These are phyloP conservation scores for Aaosphaeria arxii DNA, from an alignment of 2,329 filamentous ascomycete genomes.

Conservation along the genomic window DNA sequence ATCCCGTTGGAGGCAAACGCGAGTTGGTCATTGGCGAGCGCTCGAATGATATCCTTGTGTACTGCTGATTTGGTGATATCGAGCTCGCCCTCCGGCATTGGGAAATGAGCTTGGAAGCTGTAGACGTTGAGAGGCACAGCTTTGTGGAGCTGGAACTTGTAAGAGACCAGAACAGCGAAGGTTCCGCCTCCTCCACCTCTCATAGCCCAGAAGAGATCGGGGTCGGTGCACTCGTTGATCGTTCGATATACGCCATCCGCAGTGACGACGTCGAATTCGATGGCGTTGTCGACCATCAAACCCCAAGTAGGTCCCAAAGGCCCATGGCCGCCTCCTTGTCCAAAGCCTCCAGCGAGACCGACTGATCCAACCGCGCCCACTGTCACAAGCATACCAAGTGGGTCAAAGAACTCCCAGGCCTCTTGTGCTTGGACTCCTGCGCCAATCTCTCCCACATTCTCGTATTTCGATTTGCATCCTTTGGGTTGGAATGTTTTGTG, in stretches of 20 bases:
- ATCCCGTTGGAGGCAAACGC: constrained; percentile 26
- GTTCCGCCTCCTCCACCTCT: constrained; percentile 36
- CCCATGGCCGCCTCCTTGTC: constrained; percentile 54
- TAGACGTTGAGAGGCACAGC: constrained; percentile 34
- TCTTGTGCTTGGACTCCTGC: constrained; percentile 34
- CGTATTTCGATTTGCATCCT: constrained; percentile 21
- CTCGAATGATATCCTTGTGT: constrained; percentile 28
- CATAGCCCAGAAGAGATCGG: constrained; percentile 37
- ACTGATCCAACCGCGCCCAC: constrained; percentile 43
- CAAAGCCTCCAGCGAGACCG: constrained; percentile 46
- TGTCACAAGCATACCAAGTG: constrained; percentile 29
- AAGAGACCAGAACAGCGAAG: constrained; percentile 33
- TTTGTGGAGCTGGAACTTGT: constrained; percentile 35
- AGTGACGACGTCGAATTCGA: constrained; percentile 35
- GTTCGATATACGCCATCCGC: constrained; percentile 27
- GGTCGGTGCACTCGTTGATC: constrained; percentile 32
- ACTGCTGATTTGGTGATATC: constrained; percentile 29
- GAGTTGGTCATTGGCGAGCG: constrained; percentile 29
- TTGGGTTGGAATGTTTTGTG: constrained; percentile 24
- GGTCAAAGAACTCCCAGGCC: constrained; percentile 35
- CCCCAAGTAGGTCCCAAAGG: constrained; percentile 49
- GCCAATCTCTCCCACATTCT: constrained; percentile 32
- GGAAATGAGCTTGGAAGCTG: constrained; percentile 31
- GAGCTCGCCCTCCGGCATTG: constrained; percentile 12
- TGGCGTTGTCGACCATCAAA: constrained; percentile 35